These are phyloP conservation scores for Xylaria sp. DNA, from an alignment of 2,329 filamentous ascomycete species.

Conservation along the genomic window DNA sequence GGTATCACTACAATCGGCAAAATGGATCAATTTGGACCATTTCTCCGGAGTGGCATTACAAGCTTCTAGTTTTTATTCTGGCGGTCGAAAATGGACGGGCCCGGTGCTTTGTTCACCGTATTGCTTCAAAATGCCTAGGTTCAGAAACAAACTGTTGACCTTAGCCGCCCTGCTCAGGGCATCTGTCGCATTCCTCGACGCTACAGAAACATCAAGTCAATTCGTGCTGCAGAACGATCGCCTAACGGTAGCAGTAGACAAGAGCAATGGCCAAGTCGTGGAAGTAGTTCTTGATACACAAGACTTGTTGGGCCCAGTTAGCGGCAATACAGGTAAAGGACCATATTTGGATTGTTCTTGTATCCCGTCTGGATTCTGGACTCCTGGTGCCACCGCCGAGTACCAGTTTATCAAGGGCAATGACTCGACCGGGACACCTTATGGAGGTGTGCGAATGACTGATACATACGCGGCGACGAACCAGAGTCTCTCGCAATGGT, in stretches of 20 bases:
- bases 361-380: constrained; percentile 63
- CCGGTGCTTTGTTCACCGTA: background rate
- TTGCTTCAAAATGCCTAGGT: constrained; percentile 10
- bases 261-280: constrained; percentile 44
- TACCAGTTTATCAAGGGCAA: constrained; percentile 56
- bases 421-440: constrained; percentile 49
- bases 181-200: constrained; percentile 21
- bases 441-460: constrained; percentile 64
- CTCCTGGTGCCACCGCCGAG: constrained; percentile 56
- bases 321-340: constrained; percentile 52
- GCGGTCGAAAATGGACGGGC: background rate
- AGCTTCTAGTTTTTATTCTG: background rate
- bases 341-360: constrained; percentile 69
- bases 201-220: constrained; percentile 16
- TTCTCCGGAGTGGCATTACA: constrained; percentile 15
- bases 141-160: constrained; percentile 12
- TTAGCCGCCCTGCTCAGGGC: constrained; percentile 9
- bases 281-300: constrained; percentile 45
- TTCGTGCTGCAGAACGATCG: constrained; percentile 27
- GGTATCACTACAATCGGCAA: constrained; percentile 11
- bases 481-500: constrained; percentile 66
- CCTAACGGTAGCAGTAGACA: constrained; percentile 42
- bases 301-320: constrained; percentile 56
- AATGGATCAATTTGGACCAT: constrained; percentile 5
- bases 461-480: constrained; percentile 63